Percentiles rank a stretch among this genome's conserved stretches.
These are phyloP conservation scores for Beauveria asiatica DNA, from an alignment of 2,329 filamentous ascomycete species.

Conservation along the genomic window DNA sequence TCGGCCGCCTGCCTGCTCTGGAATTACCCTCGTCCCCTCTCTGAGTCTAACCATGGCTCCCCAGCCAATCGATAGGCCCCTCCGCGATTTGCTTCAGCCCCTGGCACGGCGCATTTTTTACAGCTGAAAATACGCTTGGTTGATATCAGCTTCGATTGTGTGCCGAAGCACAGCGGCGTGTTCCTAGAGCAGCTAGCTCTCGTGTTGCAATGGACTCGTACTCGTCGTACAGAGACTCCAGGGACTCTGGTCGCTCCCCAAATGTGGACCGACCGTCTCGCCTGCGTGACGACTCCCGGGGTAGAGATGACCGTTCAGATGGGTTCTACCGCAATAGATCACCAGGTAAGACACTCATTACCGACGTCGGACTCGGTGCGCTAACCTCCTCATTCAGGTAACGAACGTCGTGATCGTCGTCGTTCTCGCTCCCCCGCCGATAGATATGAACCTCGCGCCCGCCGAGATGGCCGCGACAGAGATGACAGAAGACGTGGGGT, in stretches of 20 bases:
- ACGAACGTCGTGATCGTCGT: constrained; percentile 52
- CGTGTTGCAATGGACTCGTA: constrained; percentile 9
- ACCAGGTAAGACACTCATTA: constrained; percentile 48
- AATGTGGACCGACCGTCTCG: constrained; percentile 39
- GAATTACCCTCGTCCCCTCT: not conserved
- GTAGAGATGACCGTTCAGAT: constrained; percentile 47
- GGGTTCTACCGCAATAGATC: constrained; percentile 59
- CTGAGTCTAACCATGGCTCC: constrained; percentile 1
- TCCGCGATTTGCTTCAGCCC: not conserved
- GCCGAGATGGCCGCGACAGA: constrained; percentile 58
- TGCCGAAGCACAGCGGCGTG: not conserved
- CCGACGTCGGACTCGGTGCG: not conserved
- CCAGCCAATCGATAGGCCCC: constrained; percentile 5
- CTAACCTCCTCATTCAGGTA: constrained; percentile 29
- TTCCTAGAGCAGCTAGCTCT: not conserved
- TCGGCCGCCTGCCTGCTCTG: not conserved
- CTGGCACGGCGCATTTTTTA: not conserved
- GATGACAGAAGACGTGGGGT: constrained; percentile 56
- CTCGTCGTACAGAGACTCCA: constrained; percentile 40
- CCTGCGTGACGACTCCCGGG: constrained; percentile 44
- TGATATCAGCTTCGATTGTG: not conserved
- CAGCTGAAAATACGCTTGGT: not conserved
- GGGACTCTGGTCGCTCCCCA: constrained; percentile 37
- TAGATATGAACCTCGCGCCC: constrained; percentile 63
- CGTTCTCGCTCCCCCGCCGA: constrained; percentile 66